Evolutionary conservation across 2,329 filamentous ascomycete species (phyloP).

Genomic region (Drechslera avenae): DNA sequence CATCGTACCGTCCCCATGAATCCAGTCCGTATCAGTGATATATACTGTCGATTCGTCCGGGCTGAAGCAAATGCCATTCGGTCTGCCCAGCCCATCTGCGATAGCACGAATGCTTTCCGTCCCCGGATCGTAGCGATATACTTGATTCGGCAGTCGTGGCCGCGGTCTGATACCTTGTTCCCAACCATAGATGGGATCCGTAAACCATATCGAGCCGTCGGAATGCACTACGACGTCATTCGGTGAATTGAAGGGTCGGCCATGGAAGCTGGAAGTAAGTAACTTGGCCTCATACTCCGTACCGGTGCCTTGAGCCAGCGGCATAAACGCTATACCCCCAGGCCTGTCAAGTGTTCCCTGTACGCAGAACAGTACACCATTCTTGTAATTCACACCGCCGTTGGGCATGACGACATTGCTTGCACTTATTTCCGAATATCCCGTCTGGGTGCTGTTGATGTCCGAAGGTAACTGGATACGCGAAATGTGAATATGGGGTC

Average conservation of each 20-base stretch:
- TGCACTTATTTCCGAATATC: constrained; percentile 12
- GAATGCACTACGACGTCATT: constrained; percentile 49
- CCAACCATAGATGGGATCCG: constrained; percentile 46
- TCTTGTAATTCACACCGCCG: constrained; percentile 38
- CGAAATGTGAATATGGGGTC: constrained; percentile 26
- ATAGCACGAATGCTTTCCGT: constrained; percentile 46
- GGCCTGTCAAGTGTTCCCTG: constrained; percentile 38
- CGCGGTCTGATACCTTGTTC: constrained; percentile 30
- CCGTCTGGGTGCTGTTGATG: neutral
- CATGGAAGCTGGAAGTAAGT: constrained; percentile 51
- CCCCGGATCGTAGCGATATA: constrained; percentile 48
- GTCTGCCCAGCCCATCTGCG: constrained; percentile 47
- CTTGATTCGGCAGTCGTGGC: constrained; percentile 31
- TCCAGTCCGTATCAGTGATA: constrained; percentile 48
- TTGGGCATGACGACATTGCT: constrained; percentile 26
- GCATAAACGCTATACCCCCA: constrained; percentile 40
- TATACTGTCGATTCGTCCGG: constrained; percentile 50
- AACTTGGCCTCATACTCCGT: constrained; percentile 11
- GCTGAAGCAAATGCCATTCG: constrained; percentile 53
- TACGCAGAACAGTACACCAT: constrained; percentile 41
- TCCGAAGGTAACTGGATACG: constrained; percentile 16
- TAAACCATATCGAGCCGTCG: constrained; percentile 54
- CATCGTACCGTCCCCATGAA: constrained; percentile 23
- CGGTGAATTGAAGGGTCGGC: constrained; percentile 50
- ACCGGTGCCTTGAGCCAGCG: constrained; percentile 22